Base-by-base conservation (phyloP, 148 eudicot genomes). In the Chenopodium quinoa region DNA sequence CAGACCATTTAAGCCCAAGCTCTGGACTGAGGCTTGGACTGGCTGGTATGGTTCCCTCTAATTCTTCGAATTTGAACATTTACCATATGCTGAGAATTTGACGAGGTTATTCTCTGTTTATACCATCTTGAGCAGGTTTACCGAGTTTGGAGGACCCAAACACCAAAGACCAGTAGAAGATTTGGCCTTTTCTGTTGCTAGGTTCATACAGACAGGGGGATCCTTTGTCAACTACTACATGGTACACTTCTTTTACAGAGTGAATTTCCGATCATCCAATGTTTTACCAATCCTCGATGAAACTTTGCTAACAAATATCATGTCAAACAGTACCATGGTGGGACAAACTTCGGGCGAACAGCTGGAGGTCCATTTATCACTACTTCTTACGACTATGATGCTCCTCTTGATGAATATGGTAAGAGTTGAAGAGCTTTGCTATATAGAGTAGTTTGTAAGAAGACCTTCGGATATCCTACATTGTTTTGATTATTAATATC, bases 1-100 rank as follows among this genome's bases (percentile, higher is more conserved):
- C 83, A 89, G 75, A 81, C 91, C 92, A 50, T 92, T 91, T 81
- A 94, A 94, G 83, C 98, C 98, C 16, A 87, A 85, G 74, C 87
- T 94, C 74, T 94, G 98, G 98, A 92, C 98, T 10, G 98, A 94
- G 83, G 93, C 98, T 75, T 94, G 98, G 98, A 94, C 86, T 87
- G 98, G 98, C 81, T 94, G 98, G 98, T 94, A 90, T 75, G 71
- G 23, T 62, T 72, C 44, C 29, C 64, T 76, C 8, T 54, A 4
- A 71, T 63, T 52, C 25, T 27, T 71, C 16, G 2, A 17, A 16
- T 62, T 10, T 10, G 16, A 66, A 66, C 4, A 77, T 19, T 19
- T 71, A 47, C 27, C 79, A 2, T 71, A 47, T 67, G 46, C 9
- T 20, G n/a, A 46, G 29, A 48, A 52, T 52, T 14, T 64, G 31